Conservation (phyloP, 495 filamentous ascomycete genomes). For the Thermothielavioides terrestris region DNA sequence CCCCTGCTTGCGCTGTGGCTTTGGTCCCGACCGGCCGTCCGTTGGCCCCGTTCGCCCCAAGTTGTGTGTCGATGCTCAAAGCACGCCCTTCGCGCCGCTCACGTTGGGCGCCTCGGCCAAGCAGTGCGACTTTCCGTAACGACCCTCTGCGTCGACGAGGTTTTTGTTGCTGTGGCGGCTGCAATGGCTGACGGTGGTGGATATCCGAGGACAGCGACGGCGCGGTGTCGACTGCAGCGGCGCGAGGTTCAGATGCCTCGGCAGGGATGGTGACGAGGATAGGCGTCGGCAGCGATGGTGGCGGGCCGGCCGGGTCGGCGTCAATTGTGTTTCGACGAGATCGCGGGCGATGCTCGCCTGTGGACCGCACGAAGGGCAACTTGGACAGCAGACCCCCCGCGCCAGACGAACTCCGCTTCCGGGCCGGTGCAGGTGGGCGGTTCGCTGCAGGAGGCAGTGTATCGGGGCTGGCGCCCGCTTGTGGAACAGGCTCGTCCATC, state of each 20-base stretch:
- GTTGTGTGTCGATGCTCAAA: constrained; percentile 35
- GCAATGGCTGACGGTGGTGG: constrained; percentile 39
- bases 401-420: constrained; percentile 26
- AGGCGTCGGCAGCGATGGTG: constrained; percentile 21
- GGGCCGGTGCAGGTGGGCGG: constrained; percentile 13
- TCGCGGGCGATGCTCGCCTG: constrained; percentile 33
- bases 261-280: constrained; percentile 22
- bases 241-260: constrained; percentile 8
- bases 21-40: not conserved
- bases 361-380: constrained; percentile 55
- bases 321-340: constrained; percentile 35
- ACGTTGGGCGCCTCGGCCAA: constrained; percentile 58
- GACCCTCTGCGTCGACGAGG: constrained; percentile 71
- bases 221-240: constrained; percentile 27
- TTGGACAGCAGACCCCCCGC: constrained; percentile 50
- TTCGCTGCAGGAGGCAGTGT: constrained; percentile 9
- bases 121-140: constrained; percentile 67
- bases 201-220: constrained; percentile 36
- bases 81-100: constrained; percentile 45
- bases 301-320: constrained; percentile 11
- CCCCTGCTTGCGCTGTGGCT: constrained; percentile 8
- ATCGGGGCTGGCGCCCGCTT: constrained; percentile 8
- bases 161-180: constrained; percentile 49
- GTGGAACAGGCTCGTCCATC: constrained; percentile 17
- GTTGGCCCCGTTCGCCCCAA: constrained; percentile 6